Conservation (phyloP, 768 basidiomycete species). For the Mycena galericulata region DNA sequence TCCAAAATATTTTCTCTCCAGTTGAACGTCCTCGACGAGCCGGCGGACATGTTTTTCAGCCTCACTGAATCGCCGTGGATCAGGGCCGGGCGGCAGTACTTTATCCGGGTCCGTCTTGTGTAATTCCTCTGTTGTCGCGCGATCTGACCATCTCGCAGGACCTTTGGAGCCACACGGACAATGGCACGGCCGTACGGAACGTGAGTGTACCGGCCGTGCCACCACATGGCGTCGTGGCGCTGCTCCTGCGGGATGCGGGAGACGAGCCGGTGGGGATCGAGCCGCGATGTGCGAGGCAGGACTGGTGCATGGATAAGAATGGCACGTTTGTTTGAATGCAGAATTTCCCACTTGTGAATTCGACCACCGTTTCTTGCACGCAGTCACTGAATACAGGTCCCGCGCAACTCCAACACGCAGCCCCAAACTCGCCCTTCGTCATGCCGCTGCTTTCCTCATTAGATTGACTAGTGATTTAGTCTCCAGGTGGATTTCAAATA, state of each 20-base stretch:
- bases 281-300: constrained; percentile 67
- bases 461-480: too few species aligned
- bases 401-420: too few species aligned
- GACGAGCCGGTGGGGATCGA: constrained; percentile 70
- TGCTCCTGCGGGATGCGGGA: constrained; percentile 74
- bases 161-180: constrained; percentile 79
- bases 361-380: too few species aligned
- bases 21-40: constrained; percentile 71
- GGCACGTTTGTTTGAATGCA: constrained; percentile 53
- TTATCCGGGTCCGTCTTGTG: constrained; percentile 63
- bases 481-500: too few species aligned
- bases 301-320: constrained; percentile 72
- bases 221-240: constrained; percentile 75
- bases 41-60: constrained; percentile 70
- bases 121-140: neutral
- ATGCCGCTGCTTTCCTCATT: too few species aligned
- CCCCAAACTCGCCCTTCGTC: too few species aligned
- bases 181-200: constrained; percentile 73
- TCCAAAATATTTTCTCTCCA: constrained; percentile 37
- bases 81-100: constrained; percentile 72
- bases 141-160: constrained; percentile 54
- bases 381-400: too few species aligned
- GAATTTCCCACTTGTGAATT: too few species aligned
- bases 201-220: constrained; percentile 67
- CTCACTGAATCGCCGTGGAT: constrained; percentile 80